Conservation (phyloP, 768 basidiomycete species). For the Termitomyces sp. region DNA sequence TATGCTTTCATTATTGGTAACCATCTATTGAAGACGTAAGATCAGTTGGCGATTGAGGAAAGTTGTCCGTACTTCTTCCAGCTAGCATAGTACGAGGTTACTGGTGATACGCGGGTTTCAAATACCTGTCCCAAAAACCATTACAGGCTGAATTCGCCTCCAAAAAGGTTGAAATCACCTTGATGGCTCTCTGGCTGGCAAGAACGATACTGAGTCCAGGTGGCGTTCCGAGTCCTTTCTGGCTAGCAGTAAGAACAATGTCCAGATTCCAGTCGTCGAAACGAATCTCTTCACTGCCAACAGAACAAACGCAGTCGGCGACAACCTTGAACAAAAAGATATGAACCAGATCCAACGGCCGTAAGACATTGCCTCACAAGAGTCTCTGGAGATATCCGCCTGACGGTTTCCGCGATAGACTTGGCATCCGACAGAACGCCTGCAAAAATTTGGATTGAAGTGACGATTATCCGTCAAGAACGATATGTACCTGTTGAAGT, state of each 20-base stretch:
- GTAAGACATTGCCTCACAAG: slow-evolving; percentile 45
- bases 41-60: background rate
- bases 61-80: slow-evolving; percentile 68
- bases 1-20: slow-evolving; percentile 94
- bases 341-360: slow-evolving; percentile 3
- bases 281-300: slow-evolving; percentile 92
- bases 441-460: slow-evolving; percentile 19
- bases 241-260: slow-evolving; percentile 80
- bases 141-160: background rate
- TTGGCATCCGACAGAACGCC: slow-evolving; percentile 87
- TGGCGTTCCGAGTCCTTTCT: slow-evolving; percentile 92
- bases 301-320: slow-evolving; percentile 94
- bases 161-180: slow-evolving; percentile 33
- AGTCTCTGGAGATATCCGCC: slow-evolving; percentile 78
- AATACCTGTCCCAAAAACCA: slow-evolving; percentile 40
- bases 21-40: slow-evolving; percentile 50
- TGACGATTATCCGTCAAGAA: background rate
- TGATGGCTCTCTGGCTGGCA: slow-evolving; percentile 77
- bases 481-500: slow-evolving; percentile 66
- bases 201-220: slow-evolving; percentile 89
- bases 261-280: slow-evolving; percentile 95
- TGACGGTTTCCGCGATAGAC: slow-evolving; percentile 70
- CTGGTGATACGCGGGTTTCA: slow-evolving; percentile 59
- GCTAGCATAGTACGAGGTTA: slow-evolving; percentile 80
- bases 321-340: slow-evolving; percentile 48